Base-by-base conservation (phyloP, 331 rosid species). In the Rhamnella rubrinervis region DNA sequence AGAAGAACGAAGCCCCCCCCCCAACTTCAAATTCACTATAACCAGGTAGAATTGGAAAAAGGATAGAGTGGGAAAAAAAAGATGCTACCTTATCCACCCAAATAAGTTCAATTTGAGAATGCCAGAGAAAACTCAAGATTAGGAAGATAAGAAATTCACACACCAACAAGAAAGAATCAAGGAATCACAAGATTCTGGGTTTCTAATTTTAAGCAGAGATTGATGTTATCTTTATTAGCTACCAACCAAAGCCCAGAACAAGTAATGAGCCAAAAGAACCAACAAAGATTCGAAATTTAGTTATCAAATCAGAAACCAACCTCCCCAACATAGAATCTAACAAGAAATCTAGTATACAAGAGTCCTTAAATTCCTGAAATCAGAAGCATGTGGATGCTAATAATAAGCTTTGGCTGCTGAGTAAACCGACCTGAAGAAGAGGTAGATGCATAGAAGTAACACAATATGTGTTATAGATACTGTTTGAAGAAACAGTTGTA, bases 1-100 rank as follows among this genome's bases (percentile, higher is more conserved):
- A 68, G 73, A 59, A 77, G 65, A 70, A 76, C 67, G 73, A 67
- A 77, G 52, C 53, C 40, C 39, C 23, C 40, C 39, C 23, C 60
- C 61, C 73, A 47, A 75, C 71, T 72, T 60, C 59, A 76, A 79
- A 63, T 66, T 79, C 82, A 60, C 79, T 56, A 62, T 38, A 61
- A 57, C 44, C 57, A 67, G 67, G 55, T 1, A 76, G 68, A 78
- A 64, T 59, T 61, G 71, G 59, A 46, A 56, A 61, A 46, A 53
- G 58, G 60, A 71, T 71, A 19, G 75, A 63, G 77, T 72, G 69
- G 70, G 62, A 52, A 74, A 76, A 74, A 76, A n/a, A 75, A 85
- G 92, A 88, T 83, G 96, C 87, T 82, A 74, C 68, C 95, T 81
- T 85, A 93, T 88, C 95, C 91, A 86, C 80, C 77, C 71, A 73